Evolutionary conservation across 129 eudicot genomes (phyloP).

Genomic region (Ambrosia trifida): DNA sequence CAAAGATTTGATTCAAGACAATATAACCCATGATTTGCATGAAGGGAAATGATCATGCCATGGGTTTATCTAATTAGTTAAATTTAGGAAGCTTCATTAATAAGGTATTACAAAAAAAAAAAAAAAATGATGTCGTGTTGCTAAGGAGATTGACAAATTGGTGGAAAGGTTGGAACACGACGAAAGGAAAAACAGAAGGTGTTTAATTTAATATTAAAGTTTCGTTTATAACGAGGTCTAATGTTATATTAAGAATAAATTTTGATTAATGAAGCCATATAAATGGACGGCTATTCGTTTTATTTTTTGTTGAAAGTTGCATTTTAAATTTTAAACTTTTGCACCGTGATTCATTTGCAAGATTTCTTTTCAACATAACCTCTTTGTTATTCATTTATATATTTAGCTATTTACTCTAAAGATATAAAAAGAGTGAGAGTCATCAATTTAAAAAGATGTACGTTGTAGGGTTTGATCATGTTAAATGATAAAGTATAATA

Average conservation of each 20-base stretch:
- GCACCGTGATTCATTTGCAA: no score
- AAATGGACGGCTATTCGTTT: slow-evolving; percentile 33
- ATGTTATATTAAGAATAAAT: background rate
- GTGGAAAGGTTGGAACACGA: slow-evolving; percentile 26
- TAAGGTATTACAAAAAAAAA: slow-evolving; percentile 3
- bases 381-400: no score
- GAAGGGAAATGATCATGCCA: background rate
- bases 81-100: background rate
- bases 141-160: slow-evolving; percentile 21
- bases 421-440: no score
- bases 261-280: slow-evolving; percentile 11
- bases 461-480: no score
- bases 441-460: no score
- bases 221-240: slow-evolving; percentile 27
- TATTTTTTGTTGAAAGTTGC: slow-evolving; percentile 2
- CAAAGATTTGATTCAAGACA: background rate
- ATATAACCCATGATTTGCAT: slow-evolving; percentile 6
- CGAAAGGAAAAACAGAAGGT: slow-evolving; percentile 14
- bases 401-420: no score
- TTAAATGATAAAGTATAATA: no score
- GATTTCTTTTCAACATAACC: no score
- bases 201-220: background rate
- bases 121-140: slow-evolving; percentile 15
- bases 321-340: no score
- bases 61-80: slow-evolving; percentile 16